These are phyloP conservation scores for Nicotiana tabacum DNA, from an alignment of 257 asterid species.

Conservation along the genomic window DNA sequence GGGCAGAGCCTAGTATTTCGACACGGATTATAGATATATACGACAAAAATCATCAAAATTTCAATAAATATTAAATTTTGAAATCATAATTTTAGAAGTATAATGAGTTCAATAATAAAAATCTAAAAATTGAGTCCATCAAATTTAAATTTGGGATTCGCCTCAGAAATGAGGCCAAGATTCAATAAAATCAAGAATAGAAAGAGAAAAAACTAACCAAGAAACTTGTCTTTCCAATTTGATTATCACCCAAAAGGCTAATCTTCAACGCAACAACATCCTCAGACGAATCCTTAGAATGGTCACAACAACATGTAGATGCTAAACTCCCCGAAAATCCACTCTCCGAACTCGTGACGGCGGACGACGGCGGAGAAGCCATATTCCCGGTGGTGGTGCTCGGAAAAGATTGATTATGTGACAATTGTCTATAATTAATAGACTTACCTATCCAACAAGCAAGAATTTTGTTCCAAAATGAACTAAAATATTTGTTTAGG, in stretches of 20 bases:
- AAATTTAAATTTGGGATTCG: neutral
- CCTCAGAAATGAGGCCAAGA: neutral
- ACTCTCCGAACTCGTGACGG: neutral
- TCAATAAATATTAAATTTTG: neutral
- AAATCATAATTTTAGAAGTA: neutral
- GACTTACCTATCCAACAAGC: constrained; percentile 61
- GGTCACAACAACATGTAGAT: constrained; percentile 18
- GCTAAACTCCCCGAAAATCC: neutral
- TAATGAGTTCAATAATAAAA: neutral
- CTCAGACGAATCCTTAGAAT: constrained; percentile 44
- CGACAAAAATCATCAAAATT: neutral
- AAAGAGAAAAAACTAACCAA: constrained; percentile 28
- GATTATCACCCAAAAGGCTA: constrained; percentile 54
- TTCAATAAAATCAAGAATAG: neutral
- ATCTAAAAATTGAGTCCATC: neutral
- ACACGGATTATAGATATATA: neutral
- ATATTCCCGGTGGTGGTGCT: neutral
- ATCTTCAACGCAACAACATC: constrained; percentile 55
- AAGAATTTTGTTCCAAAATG: constrained; percentile 45
- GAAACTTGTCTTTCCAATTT: constrained; percentile 61
- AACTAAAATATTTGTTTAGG: constrained; percentile 37
- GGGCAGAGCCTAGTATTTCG: neutral
- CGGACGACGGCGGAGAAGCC: constrained; percentile 12
- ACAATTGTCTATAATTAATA: constrained; percentile 38
- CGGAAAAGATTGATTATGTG: constrained; percentile 13